Evolutionary conservation across 495 filamentous ascomycete species (phyloP).

Genomic region (Hyaloscypha bicolor): DNA sequence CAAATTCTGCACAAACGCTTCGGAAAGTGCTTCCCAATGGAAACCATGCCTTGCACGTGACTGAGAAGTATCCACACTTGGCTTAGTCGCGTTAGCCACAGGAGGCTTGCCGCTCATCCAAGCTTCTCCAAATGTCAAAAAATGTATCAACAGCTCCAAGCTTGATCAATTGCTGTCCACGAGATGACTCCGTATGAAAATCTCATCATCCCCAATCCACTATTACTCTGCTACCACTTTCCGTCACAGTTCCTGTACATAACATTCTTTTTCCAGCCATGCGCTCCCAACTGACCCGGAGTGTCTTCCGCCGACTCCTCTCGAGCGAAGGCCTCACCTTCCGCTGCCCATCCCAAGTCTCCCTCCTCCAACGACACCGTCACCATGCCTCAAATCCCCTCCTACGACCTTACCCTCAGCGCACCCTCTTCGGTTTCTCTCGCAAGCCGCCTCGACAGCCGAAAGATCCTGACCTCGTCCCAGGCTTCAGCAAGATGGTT

Average conservation of each 20-base stretch:
- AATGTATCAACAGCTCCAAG: slow-evolving; percentile 19
- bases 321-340: slow-evolving; percentile 60
- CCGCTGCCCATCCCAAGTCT: slow-evolving; percentile 29
- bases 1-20: too few species aligned
- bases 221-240: not conserved
- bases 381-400: slow-evolving; percentile 18
- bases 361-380: slow-evolving; percentile 19
- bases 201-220: not conserved
- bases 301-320: slow-evolving; percentile 71
- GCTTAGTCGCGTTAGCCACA: slow-evolving; percentile 1
- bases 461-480: slow-evolving; percentile 58
- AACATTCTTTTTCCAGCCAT: slow-evolving; percentile 45
- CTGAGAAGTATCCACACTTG: not conserved
- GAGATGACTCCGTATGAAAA: slow-evolving; percentile 23
- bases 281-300: slow-evolving; percentile 80
- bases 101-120: not conserved
- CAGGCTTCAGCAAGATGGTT: slow-evolving; percentile 61
- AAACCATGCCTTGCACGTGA: not conserved
- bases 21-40: too few species aligned
- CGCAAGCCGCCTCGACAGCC: slow-evolving; percentile 52
- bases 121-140: not conserved
- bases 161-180: slow-evolving; percentile 18
- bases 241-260: slow-evolving; percentile 18
- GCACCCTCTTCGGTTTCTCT: slow-evolving; percentile 62
- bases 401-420: slow-evolving; percentile 44